These are phyloP conservation scores for Termitomyces sp. DNA, from an alignment of 768 basidiomycete species.

Conservation along the genomic window DNA sequence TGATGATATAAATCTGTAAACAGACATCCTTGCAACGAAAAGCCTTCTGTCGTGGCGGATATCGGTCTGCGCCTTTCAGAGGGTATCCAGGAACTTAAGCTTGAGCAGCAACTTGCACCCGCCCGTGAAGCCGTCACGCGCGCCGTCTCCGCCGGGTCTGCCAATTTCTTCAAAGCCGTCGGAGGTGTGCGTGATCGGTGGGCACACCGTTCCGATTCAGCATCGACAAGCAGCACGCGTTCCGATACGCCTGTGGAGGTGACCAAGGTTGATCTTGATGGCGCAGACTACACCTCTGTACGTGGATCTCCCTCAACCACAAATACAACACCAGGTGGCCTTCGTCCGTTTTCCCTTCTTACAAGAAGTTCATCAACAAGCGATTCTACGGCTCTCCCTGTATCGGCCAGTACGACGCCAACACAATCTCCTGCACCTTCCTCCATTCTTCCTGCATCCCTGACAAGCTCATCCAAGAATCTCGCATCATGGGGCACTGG, in stretches of 20 bases:
- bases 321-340: not conserved
- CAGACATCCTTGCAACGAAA: slow-evolving; percentile 93
- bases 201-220: slow-evolving; percentile 31
- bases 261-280: slow-evolving; percentile 32
- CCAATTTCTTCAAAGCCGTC: slow-evolving; percentile 84
- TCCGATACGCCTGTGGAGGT: slow-evolving; percentile 38
- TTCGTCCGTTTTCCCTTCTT: slow-evolving; percentile 17
- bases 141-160: slow-evolving; percentile 70
- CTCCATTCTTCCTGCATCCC: slow-evolving; percentile 5
- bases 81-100: slow-evolving; percentile 89
- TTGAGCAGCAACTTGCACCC: slow-evolving; percentile 92
- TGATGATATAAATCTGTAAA: not conserved
- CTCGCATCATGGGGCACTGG: slow-evolving; percentile 18
- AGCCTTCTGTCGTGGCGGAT: slow-evolving; percentile 85
- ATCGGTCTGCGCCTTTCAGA: slow-evolving; percentile 89
- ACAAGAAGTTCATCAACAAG: slow-evolving; percentile 2
- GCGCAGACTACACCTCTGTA: not conserved
- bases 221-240: slow-evolving; percentile 25
- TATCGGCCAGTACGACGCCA: not conserved
- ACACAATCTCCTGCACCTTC: slow-evolving; percentile 7
- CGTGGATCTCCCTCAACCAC: slow-evolving; percentile 6
- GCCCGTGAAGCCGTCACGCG: slow-evolving; percentile 85
- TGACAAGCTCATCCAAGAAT: slow-evolving; percentile 12
- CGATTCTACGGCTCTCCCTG: not conserved
- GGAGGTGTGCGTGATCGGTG: slow-evolving; percentile 83